Percentiles rank a stretch among this genome's conserved stretches.
phyloP scores from a whole-genome alignment of 2,329 filamentous ascomycete genomes.

The Dendryphion nanum region DNA sequence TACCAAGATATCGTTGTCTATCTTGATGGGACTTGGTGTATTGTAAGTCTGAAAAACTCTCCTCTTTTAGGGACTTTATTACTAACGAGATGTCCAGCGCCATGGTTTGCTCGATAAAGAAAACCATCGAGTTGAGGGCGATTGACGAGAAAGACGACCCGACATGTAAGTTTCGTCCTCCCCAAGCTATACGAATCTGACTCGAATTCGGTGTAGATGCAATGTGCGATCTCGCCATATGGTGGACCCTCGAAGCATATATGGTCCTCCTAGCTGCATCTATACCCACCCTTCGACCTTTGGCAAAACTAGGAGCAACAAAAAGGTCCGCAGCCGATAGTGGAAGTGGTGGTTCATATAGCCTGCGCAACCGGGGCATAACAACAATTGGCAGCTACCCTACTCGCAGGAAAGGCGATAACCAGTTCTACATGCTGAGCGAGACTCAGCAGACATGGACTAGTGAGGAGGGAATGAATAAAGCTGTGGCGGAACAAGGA shows the following conservation, averaged over 20 bases:
- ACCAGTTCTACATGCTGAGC: neutral
- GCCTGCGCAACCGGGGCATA: neutral
- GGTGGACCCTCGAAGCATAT: constrained; percentile 3
- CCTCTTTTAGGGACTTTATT: neutral
- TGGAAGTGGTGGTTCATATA: neutral
- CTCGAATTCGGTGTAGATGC: neutral
- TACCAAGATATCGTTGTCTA: constrained; percentile 1
- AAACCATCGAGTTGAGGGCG: constrained; percentile 1
- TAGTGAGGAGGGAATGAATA: neutral
- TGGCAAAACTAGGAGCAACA: neutral
- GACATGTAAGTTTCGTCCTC: constrained; percentile 1
- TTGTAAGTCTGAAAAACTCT: constrained; percentile 1
- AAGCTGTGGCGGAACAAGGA: neutral
- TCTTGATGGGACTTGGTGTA: constrained; percentile 3
- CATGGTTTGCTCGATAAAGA: constrained; percentile 3
- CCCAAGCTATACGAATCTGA: too few species aligned
- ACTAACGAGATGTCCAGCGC: constrained; percentile 1
- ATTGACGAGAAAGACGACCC: constrained; percentile 4
- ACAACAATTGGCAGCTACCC: neutral
- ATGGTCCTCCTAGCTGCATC: constrained; percentile 3
- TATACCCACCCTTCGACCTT: constrained; percentile 2
- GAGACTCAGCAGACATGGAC: neutral
- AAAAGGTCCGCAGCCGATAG: neutral
- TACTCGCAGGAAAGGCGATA: neutral
- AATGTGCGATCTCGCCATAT: constrained; percentile 4